Evolutionary conservation across 169 alveolate species (phyloP).

Genomic region (Eimeria brunetti): DNA sequence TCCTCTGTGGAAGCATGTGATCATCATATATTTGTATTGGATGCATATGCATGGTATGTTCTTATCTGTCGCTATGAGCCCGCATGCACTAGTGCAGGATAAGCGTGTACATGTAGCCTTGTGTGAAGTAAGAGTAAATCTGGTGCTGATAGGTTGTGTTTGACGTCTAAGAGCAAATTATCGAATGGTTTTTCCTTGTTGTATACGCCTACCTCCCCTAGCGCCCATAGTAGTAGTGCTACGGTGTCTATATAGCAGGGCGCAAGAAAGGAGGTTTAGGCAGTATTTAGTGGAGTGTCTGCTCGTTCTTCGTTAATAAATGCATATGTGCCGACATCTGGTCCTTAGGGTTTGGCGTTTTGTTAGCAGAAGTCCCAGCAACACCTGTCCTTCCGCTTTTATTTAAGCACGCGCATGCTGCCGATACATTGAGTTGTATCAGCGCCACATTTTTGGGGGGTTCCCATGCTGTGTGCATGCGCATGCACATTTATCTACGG

Average conservation of each 20-base stretch:
- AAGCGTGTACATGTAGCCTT: neutral
- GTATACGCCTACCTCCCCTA: neutral
- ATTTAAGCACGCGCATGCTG: neutral
- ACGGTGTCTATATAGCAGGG: neutral
- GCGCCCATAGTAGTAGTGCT: conserved; percentile 23
- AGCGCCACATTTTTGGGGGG: neutral
- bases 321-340: neutral
- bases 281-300: neutral
- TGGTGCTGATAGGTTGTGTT: neutral
- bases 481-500: neutral
- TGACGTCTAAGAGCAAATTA: neutral
- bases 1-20: neutral
- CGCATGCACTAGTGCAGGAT: neutral
- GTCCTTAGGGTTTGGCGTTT: neutral
- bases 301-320: neutral
- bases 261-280: neutral
- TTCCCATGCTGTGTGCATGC: neutral
- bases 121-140: neutral
- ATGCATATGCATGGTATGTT: neutral
- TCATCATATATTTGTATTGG: neutral
- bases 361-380: neutral
- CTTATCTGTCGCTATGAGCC: neutral
- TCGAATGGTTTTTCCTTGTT: neutral
- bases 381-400: neutral
- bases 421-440: neutral